These are phyloP conservation scores for Coniella vitis DNA, from an alignment of 2,329 filamentous ascomycete species.

Conservation along the genomic window DNA sequence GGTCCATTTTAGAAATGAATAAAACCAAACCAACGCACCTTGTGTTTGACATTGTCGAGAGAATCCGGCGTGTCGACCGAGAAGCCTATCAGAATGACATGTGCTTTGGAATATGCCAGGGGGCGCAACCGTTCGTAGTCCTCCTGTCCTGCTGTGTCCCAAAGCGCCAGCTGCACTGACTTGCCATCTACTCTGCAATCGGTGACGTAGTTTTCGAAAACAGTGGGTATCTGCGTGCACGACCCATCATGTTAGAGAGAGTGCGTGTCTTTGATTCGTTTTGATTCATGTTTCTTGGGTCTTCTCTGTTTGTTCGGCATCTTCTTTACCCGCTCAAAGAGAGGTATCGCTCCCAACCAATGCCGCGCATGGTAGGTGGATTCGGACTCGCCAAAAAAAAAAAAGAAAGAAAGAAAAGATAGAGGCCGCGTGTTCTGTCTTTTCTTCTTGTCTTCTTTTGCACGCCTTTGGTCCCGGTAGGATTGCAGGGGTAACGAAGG, in stretches of 20 bases:
- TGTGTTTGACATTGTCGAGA: conserved; percentile 95
- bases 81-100: conserved; percentile 95
- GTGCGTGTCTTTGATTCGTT: neutral
- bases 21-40: conserved; percentile 46
- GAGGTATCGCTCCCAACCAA: no score
- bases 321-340: neutral
- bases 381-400: neutral
- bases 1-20: no score
- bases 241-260: conserved; percentile 6
- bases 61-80: conserved; percentile 93
- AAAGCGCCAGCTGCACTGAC: conserved; percentile 94
- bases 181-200: conserved; percentile 98
- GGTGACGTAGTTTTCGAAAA: conserved; percentile 99
- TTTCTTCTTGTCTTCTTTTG: no score
- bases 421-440: no score
- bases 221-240: conserved; percentile 71
- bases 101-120: conserved; percentile 92
- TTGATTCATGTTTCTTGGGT: neutral
- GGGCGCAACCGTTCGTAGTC: conserved; percentile 95
- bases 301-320: neutral
- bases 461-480: conserved; percentile 1
- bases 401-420: no score
- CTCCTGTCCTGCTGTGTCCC: conserved; percentile 99
- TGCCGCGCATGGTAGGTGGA: conserved; percentile 9
- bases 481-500: conserved; percentile 4